These are phyloP conservation scores for Crucibulum laeve DNA, from an alignment of 768 basidiomycete species.

Conservation along the genomic window DNA sequence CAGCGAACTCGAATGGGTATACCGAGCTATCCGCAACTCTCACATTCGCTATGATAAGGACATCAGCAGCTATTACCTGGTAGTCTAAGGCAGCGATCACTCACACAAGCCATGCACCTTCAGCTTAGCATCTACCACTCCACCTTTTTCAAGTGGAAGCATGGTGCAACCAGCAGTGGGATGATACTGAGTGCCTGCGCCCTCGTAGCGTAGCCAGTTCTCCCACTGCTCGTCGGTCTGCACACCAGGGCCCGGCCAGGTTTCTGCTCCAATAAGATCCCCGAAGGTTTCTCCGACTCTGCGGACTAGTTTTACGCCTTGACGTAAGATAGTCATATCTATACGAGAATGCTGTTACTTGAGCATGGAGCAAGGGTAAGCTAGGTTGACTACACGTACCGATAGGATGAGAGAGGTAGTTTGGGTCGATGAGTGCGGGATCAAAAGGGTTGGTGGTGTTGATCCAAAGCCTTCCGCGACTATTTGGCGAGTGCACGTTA, in stretches of 20 bases:
- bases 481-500: constrained; percentile 12
- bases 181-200: constrained; percentile 53
- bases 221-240: constrained; percentile 54
- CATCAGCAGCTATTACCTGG: too few relatives aligned
- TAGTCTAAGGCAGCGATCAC: too few relatives aligned
- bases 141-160: constrained; percentile 21
- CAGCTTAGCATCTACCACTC: constrained; percentile 24
- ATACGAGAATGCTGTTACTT: background rate
- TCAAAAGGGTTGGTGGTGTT: constrained; percentile 60
- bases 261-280: constrained; percentile 26
- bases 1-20: constrained; percentile 41
- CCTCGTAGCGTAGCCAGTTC: constrained; percentile 36
- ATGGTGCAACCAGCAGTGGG: constrained; percentile 34
- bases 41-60: constrained; percentile 36
- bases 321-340: constrained; percentile 46
- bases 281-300: constrained; percentile 48
- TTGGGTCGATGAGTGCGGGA: constrained; percentile 58
- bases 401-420: constrained; percentile 55
- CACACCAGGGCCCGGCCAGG: constrained; percentile 21
- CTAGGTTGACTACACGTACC: constrained; percentile 20
- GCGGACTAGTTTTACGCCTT: constrained; percentile 59
- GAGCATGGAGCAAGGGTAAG: background rate
- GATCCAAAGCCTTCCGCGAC: constrained; percentile 60
- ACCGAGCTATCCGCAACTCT: constrained; percentile 55
- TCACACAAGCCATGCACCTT: constrained; percentile 24